Evolutionary conservation across 345 rosid genomes (phyloP), one percentile per base, ranked within the genome.

Genomic region (Mallotus nudiflorus): DNA sequence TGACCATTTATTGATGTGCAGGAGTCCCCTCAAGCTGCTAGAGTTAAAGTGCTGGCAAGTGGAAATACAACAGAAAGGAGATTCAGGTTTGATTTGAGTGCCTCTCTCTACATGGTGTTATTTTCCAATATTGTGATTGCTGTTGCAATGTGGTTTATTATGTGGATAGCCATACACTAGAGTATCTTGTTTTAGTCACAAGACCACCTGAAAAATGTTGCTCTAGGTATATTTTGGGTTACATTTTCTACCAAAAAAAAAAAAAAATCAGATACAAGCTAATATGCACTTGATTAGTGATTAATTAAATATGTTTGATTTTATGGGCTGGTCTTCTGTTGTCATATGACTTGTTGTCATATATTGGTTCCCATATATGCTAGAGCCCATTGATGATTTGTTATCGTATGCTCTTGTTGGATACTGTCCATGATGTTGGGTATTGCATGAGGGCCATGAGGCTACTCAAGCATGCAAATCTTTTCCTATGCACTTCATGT

Each of bases 21-120:
- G 99, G 97, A 96, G 76, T 90, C 99, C 82, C 99, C 98, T 83
- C 97, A 92, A 75, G 89, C 97, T 65, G 99, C 99, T 51, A 82
- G 98, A 80, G 98, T 92, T 49, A 96, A 96, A 86, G 98, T 96
- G 57, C 75, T 92, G 82, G 92, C 97, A 9, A 96, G 97, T 73
- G 98, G 99, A 81, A 92, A 95, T 80, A 79, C 97, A 68, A 95
- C 89, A 40, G 96, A 90, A 77, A 86, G 99, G 80, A 87, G 97
- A 85, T 95, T 90, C 91, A 95, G 97, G 98, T 93, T 72, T 48
- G 70, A 28, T 62, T 6, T 4, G 54, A 42, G 33, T 63, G 39
- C 33, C 25, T 66, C 48, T 60, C 63, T 22, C 44, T 13, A 8
- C 10, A 15, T 45, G 52, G 10, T 42, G 14, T 42, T 4, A 1